These are phyloP conservation scores for Calycina marina DNA, from an alignment of 2,329 filamentous ascomycete species.

Conservation along the genomic window DNA sequence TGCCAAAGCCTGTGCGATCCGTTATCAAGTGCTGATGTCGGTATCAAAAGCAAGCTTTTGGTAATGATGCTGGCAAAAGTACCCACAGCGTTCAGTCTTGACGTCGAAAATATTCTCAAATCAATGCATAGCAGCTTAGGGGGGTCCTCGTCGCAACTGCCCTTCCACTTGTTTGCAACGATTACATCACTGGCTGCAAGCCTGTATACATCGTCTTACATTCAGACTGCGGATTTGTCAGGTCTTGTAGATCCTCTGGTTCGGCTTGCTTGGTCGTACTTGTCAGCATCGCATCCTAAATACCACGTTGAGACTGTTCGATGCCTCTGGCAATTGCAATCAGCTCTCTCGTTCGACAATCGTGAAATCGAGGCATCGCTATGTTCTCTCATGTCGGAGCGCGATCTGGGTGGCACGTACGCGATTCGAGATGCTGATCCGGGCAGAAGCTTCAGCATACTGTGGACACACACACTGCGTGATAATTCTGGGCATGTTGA, in stretches of 20 bases:
- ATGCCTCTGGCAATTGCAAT: conserved; percentile 74
- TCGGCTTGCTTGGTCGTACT: conserved; percentile 59
- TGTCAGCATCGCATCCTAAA: conserved; percentile 74
- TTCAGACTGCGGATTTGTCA: conserved; percentile 37
- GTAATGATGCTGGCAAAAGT: conserved; percentile 41
- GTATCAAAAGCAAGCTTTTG: conserved; percentile 43
- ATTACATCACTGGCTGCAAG: conserved; percentile 42
- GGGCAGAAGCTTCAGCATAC: conserved; percentile 54
- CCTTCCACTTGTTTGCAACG: conserved; percentile 43
- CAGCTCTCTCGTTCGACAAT: conserved; percentile 47
- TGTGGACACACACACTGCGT: conserved; percentile 71
- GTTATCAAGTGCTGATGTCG: conserved; percentile 32
- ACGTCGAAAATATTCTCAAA: conserved; percentile 33
- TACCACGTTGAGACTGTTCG: conserved; percentile 89
- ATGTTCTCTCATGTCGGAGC: conserved; percentile 49
- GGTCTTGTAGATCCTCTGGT: conserved; percentile 55
- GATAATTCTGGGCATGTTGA: conserved; percentile 32
- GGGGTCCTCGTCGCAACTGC: conserved; percentile 24
- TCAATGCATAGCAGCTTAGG: conserved; percentile 36
- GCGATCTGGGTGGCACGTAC: conserved; percentile 33
- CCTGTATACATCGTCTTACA: conserved; percentile 37
- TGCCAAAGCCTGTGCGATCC: conserved; percentile 31
- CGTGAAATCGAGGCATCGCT: conserved; percentile 72
- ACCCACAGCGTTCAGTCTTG: conserved; percentile 29
- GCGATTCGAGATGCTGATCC: conserved; percentile 38